Conservation (phyloP, 2,329 filamentous ascomycete species). For the Tolypocladium endophyticum region DNA sequence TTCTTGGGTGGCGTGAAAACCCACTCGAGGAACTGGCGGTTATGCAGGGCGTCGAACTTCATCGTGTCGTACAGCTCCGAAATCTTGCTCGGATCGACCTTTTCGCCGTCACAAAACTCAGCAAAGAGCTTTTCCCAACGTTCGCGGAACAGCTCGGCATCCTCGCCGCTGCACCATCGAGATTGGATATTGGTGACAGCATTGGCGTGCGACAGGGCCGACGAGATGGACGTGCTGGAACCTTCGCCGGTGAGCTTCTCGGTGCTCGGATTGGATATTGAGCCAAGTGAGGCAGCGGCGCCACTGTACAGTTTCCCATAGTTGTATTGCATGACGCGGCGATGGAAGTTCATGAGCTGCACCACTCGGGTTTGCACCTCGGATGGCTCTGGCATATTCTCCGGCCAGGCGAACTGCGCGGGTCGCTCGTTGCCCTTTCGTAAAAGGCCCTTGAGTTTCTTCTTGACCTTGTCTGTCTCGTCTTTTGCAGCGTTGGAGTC, state of each 20-base stretch:
- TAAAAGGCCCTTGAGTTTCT: constrained; percentile 89
- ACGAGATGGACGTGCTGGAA: constrained; percentile 32
- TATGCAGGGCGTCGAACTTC: constrained; percentile 98
- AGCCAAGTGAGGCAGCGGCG: constrained; percentile 51
- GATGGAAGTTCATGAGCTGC: constrained; percentile 95
- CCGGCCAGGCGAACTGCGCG: constrained; percentile 95
- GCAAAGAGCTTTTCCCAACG: constrained; percentile 97
- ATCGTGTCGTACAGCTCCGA: constrained; percentile 98
- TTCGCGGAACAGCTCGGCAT: constrained; percentile 88
- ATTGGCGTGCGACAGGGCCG: constrained; percentile 48
- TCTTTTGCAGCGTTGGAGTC: constrained; percentile 98
- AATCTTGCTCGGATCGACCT: constrained; percentile 97
- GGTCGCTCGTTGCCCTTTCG: constrained; percentile 89
- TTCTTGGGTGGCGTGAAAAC: constrained; percentile 80
- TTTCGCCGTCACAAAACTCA: constrained; percentile 93
- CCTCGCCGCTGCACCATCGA: constrained; percentile 93
- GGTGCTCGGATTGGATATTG: constrained; percentile 39
- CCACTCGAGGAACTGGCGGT: constrained; percentile 93
- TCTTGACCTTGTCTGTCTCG: constrained; percentile 99
- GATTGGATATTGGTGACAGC: constrained; percentile 65
- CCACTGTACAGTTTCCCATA: constrained; percentile 68
- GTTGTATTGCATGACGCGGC: constrained; percentile 89
- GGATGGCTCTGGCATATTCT: constrained; percentile 87
- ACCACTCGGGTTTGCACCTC: constrained; percentile 87
- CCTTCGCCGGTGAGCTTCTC: constrained; percentile 33